Base-by-base conservation (phyloP, 139 green algal species). In the Chlamydomonas incerta region DNA sequence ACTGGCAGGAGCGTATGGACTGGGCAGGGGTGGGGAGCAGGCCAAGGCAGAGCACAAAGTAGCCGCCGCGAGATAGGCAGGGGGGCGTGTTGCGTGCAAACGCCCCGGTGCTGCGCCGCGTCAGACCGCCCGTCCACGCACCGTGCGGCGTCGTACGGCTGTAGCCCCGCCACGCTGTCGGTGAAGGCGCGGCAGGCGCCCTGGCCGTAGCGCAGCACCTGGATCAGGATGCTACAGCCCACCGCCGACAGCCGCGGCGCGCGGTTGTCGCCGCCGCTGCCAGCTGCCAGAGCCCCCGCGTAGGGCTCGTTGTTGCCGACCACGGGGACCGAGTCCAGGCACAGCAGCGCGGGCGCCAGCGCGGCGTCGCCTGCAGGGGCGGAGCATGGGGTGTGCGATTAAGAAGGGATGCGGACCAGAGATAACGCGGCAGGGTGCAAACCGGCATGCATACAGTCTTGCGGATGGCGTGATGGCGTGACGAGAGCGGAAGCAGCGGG, bases 161-260 rank as follows among this genome's bases (percentile, higher is more conserved):
- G n/a, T 67, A 91, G 72, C 13, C 26, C 72, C 23, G 68, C 79
- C 83, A 91, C 75, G 34, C 83, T 89, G 83, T 91, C 88, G 3
- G 88, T 91, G 83, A 91, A 88, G 23, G 67, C 21, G 20, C 74
- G 52, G 72, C 83, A 91, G 1, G 83, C 80, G 37, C 77, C 81
- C 79, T 90, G 82, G 28, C 80, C 63, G 69, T 86, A 89, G 23
- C 68, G 65, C 35, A 91, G 77, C 13, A 91, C 29, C 23, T 86
- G 87, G 67, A 82, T 87, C 29, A 93, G 80, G 72, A 94, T 92
- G 72, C 90, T 85, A 57, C 90, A 92, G 72, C 94, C 94, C 55
- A 94, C 79, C 0, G 92, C 26, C 23, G 92, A 94, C 33, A 96
- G 82, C 41, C 92, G 83, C 14, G 67, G 72, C 35, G 58, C 80